phyloP scores from a whole-genome alignment of 2,329 filamentous ascomycete species.

The Penicillium sp. region DNA sequence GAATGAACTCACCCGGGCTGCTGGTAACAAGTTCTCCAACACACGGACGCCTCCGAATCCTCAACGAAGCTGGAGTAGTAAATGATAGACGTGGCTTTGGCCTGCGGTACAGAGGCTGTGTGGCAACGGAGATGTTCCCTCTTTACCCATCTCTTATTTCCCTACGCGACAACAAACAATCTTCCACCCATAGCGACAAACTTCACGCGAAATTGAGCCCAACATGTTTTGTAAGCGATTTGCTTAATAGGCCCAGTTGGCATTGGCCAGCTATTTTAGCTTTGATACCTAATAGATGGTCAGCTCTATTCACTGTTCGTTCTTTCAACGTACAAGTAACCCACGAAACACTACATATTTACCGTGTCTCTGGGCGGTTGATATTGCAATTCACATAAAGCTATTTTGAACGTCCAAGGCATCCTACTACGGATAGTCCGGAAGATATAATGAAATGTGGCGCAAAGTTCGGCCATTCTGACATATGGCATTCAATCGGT shows the following conservation, averaged over 20 bases:
- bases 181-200: constrained; percentile 20
- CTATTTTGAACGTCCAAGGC: no score
- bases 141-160: constrained; percentile 9
- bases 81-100: constrained; percentile 20
- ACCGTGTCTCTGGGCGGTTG: no score
- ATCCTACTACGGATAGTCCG: no score
- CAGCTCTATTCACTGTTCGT: background rate
- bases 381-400: no score
- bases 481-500: no score
- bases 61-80: constrained; percentile 30
- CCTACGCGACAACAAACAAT: constrained; percentile 21
- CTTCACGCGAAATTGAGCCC: constrained; percentile 2
- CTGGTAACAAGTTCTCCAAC: constrained; percentile 9
- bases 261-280: background rate
- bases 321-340: background rate
- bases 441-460: no score
- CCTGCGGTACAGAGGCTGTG: constrained; percentile 3
- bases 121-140: constrained; percentile 1
- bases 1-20: background rate
- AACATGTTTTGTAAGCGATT: constrained; percentile 1
- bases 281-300: background rate
- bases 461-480: no score
- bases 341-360: no score
- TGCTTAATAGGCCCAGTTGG: background rate
- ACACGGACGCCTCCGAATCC: constrained; percentile 22